Evolutionary conservation across 129 eudicot species (phyloP).

Genomic region (Tagetes erecta): DNA sequence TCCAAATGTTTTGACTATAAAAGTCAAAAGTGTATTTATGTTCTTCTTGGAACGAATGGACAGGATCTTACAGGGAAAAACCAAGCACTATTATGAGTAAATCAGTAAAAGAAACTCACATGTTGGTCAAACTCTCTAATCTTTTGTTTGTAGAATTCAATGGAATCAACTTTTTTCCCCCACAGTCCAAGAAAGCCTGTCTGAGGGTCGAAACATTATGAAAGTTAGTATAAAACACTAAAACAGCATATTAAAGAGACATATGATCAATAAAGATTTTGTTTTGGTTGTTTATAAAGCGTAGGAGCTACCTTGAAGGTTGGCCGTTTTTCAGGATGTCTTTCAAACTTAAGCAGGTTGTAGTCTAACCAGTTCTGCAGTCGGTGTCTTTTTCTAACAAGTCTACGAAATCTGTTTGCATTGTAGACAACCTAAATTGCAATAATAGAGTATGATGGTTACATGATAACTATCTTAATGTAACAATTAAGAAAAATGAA

Average conservation of each 20-base stretch:
- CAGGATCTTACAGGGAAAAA: neutral
- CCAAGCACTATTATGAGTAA: neutral
- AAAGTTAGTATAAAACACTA: slow-evolving; percentile 6
- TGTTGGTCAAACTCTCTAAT: slow-evolving; percentile 56
- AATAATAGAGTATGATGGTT: slow-evolving; percentile 17
- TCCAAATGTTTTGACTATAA: neutral
- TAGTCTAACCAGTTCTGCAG: slow-evolving; percentile 96
- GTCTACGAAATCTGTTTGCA: slow-evolving; percentile 85
- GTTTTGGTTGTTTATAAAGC: neutral
- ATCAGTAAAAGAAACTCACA: slow-evolving; percentile 44
- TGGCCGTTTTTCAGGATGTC: slow-evolving; percentile 79
- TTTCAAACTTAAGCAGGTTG: slow-evolving; percentile 77
- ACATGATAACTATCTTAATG: neutral
- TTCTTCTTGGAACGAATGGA: neutral
- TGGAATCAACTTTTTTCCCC: slow-evolving; percentile 82
- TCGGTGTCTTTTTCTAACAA: slow-evolving; percentile 69
- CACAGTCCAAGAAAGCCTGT: slow-evolving; percentile 92
- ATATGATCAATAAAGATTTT: neutral
- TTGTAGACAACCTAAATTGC: slow-evolving; percentile 79
- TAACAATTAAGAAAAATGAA: neutral
- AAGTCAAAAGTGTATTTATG: slow-evolving; percentile 1
- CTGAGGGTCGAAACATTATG: slow-evolving; percentile 38
- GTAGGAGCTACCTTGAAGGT: slow-evolving; percentile 53
- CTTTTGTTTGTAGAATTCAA: slow-evolving; percentile 72
- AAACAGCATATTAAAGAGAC: neutral